Conservation (phyloP, 1,284 basidiomycete genomes). For the Chalciporus sp. region DNA sequence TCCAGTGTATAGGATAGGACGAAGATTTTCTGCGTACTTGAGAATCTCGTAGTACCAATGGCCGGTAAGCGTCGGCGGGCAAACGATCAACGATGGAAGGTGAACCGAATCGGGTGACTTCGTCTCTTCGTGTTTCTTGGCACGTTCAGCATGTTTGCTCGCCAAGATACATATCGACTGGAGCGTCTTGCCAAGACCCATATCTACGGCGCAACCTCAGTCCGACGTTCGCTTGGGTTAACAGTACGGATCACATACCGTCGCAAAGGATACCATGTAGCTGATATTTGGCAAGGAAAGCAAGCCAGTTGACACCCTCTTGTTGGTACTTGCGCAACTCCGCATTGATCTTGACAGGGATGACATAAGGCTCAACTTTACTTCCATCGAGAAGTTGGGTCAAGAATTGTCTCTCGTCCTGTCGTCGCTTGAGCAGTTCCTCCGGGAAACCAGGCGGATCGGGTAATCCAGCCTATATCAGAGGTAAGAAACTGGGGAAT, state of each 20-base stretch:
- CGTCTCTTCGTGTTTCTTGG: slow-evolving; percentile 68
- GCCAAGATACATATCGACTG: slow-evolving; percentile 98
- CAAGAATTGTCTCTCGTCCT: slow-evolving; percentile 90
- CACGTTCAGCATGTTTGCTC: slow-evolving; percentile 90
- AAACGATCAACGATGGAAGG: slow-evolving; percentile 93
- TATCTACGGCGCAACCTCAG: slow-evolving; percentile 59
- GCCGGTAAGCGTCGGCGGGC: slow-evolving; percentile 95
- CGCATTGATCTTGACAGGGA: slow-evolving; percentile 90
- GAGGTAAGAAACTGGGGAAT: background rate
- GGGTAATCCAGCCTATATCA: slow-evolving; percentile 87
- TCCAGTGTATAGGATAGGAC: slow-evolving; percentile 89
- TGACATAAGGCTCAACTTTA: slow-evolving; percentile 90
- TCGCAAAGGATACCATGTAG: slow-evolving; percentile 98
- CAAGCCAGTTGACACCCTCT: slow-evolving; percentile 98
- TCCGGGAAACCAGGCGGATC: slow-evolving; percentile 93
- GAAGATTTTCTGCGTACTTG: slow-evolving; percentile 89
- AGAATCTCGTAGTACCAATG: slow-evolving; percentile 99
- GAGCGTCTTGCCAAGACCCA: slow-evolving; percentile 98
- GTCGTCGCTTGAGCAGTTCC: slow-evolving; percentile 86
- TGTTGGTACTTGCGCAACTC: slow-evolving; percentile 97
- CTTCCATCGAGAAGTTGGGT: slow-evolving; percentile 92
- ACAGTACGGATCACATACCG: slow-evolving; percentile 52
- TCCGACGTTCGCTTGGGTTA: background rate
- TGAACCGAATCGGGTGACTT: slow-evolving; percentile 80
- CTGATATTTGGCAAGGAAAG: slow-evolving; percentile 97